phyloP scores from a whole-genome alignment of 2,329 filamentous ascomycete genomes.

The Stenocarpella maydis region DNA sequence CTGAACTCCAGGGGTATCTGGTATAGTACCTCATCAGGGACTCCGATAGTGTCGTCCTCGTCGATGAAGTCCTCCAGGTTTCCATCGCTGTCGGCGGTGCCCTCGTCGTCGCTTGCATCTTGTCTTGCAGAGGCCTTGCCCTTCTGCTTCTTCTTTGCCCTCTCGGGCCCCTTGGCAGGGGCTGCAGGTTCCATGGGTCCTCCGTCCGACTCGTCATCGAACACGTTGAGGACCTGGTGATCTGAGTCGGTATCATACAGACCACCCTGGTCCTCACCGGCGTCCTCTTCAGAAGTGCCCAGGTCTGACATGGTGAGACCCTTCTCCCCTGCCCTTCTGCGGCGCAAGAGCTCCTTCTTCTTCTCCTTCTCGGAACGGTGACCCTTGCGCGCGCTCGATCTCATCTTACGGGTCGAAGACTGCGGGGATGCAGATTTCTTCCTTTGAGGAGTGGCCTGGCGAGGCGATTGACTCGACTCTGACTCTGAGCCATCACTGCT shows the following conservation, averaged over 20 bases:
- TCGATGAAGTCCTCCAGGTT: slow-evolving; percentile 69
- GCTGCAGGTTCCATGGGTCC: slow-evolving; percentile 21
- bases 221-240: slow-evolving; percentile 43
- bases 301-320: slow-evolving; percentile 45
- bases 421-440: slow-evolving; percentile 10
- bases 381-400: slow-evolving; percentile 36
- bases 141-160: slow-evolving; percentile 35
- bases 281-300: slow-evolving; percentile 53
- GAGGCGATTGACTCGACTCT: neutral
- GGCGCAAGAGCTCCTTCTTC: slow-evolving; percentile 49
- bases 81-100: slow-evolving; percentile 11
- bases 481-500: slow-evolving; percentile 15
- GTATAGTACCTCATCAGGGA: slow-evolving; percentile 51
- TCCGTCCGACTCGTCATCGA: slow-evolving; percentile 45
- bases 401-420: slow-evolving; percentile 25
- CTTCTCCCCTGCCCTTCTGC: slow-evolving; percentile 49
- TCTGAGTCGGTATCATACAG: slow-evolving; percentile 47
- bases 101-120: slow-evolving; percentile 15
- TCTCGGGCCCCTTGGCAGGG: slow-evolving; percentile 32
- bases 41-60: slow-evolving; percentile 63
- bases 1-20: slow-evolving; percentile 75
- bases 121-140: slow-evolving; percentile 33
- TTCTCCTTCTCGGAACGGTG: slow-evolving; percentile 51
- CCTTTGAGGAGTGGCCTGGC: neutral
- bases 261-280: slow-evolving; percentile 45